Conservation (phyloP, 2,329 filamentous ascomycete species). For the Hypocreales sp. region DNA sequence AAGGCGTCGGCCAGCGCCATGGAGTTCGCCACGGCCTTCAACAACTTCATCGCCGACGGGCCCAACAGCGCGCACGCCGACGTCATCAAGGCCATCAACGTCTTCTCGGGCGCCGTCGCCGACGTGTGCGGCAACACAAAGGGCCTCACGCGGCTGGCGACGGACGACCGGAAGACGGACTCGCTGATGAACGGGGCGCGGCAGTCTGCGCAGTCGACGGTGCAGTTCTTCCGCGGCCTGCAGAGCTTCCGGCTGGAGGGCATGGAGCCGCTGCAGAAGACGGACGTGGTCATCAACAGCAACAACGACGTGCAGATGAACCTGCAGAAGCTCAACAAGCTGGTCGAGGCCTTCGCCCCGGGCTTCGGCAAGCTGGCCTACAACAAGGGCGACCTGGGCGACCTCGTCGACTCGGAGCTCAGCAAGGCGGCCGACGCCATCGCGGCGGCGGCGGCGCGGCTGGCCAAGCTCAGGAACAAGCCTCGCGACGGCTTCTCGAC, state of each 20-base stretch:
- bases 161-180: conserved; percentile 89
- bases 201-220: conserved; percentile 70
- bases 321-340: conserved; percentile 81
- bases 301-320: conserved; percentile 94
- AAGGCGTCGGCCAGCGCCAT: conserved; percentile 90
- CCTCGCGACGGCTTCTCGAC: conserved; percentile 90
- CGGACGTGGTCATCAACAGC: conserved; percentile 92
- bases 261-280: conserved; percentile 82
- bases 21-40: conserved; percentile 96
- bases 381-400: conserved; percentile 74
- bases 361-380: conserved; percentile 68
- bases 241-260: conserved; percentile 89
- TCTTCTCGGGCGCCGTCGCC: conserved; percentile 78
- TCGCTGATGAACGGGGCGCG: conserved; percentile 70
- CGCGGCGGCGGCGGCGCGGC: conserved; percentile 73
- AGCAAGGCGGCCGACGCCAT: conserved; percentile 92
- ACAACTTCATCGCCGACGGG: conserved; percentile 95
- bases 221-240: conserved; percentile 87
- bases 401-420: conserved; percentile 83
- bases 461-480: conserved; percentile 90
- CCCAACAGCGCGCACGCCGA: conserved; percentile 81
- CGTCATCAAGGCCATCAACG: conserved; percentile 82
- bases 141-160: conserved; percentile 80
- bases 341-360: conserved; percentile 82
- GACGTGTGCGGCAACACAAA: conserved; percentile 96